Conservation (phyloP, 495 filamentous ascomycete species). For the Podospora fimiseda region DNA sequence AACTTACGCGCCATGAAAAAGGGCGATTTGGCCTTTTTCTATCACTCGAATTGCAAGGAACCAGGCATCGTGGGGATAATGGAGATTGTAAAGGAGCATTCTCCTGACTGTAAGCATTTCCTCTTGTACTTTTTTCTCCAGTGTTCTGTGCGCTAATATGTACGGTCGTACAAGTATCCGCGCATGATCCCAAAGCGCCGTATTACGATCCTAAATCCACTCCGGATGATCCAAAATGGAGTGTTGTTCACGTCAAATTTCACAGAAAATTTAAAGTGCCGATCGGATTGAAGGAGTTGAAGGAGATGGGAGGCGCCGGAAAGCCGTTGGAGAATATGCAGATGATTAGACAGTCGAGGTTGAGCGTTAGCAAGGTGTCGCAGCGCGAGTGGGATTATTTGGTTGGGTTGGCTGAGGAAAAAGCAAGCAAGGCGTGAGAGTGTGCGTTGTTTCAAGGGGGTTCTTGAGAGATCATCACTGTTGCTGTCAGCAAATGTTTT, state of each 20-base stretch:
- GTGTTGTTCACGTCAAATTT: conserved; percentile 80
- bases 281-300: conserved; percentile 68
- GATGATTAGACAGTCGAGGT: conserved; percentile 66
- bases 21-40: conserved; percentile 93
- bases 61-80: conserved; percentile 90
- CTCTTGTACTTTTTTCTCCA: background rate
- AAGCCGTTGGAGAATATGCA: conserved; percentile 72
- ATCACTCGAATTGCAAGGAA: conserved; percentile 90
- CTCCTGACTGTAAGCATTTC: conserved; percentile 59
- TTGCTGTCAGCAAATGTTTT: background rate
- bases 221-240: conserved; percentile 81
- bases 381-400: conserved; percentile 76
- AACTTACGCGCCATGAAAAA: conserved; percentile 85
- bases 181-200: conserved; percentile 67
- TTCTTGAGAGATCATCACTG: too few relatives aligned
- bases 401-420: conserved; percentile 46
- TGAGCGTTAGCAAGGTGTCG: conserved; percentile 78
- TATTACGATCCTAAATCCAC: conserved; percentile 76
- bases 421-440: conserved; percentile 4
- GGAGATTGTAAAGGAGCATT: conserved; percentile 81
- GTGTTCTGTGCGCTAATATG: background rate
- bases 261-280: conserved; percentile 69
- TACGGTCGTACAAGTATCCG: conserved; percentile 52
- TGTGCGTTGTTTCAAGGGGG: background rate
- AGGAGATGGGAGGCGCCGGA: conserved; percentile 52